Conservation (phyloP, 805 yeast species). For the Pichia sporocuriosa region DNA sequence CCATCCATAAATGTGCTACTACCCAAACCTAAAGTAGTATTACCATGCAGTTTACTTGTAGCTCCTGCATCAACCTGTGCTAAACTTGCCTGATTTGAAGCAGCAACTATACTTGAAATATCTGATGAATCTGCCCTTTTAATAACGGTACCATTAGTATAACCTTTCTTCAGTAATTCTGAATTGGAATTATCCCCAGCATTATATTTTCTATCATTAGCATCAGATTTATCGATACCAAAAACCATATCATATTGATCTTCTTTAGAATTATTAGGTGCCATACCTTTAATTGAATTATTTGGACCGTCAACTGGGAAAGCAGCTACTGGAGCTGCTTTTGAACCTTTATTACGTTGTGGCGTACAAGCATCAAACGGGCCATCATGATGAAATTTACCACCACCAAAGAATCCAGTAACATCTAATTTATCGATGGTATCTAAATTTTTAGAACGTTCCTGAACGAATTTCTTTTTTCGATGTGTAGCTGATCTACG, state of each 20-base stretch:
- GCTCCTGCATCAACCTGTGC: constrained; percentile 64
- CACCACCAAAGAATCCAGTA: constrained; percentile 87
- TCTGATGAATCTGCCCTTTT: constrained; percentile 24
- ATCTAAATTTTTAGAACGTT: constrained; percentile 70
- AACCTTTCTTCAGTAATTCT: constrained; percentile 10
- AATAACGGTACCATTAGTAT: constrained; percentile 28
- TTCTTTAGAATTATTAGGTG: constrained; percentile 46
- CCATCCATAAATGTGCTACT: constrained; percentile 91
- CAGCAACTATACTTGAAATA: constrained; percentile 21
- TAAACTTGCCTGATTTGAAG: constrained; percentile 45
- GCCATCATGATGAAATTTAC: constrained; percentile 97
- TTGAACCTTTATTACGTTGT: constrained; percentile 71
- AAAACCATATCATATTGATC: constrained; percentile 69
- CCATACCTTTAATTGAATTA: constrained; percentile 67
- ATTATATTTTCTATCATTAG: constrained; percentile 37
- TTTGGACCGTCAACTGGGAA: constrained; percentile 96
- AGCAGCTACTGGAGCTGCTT: constrained; percentile 87
- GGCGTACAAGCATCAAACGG: constrained; percentile 99
- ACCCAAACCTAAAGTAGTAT: constrained; percentile 82
- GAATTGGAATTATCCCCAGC: constrained; percentile 9
- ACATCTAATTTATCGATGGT: constrained; percentile 94
- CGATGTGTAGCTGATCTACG: constrained; percentile 25
- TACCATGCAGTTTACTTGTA: constrained; percentile 65
- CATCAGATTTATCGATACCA: constrained; percentile 50
- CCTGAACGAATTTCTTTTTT: constrained; percentile 36